Evolutionary conservation across 306 rosid species (phyloP).

Genomic region (Quercus engelmannii): DNA sequence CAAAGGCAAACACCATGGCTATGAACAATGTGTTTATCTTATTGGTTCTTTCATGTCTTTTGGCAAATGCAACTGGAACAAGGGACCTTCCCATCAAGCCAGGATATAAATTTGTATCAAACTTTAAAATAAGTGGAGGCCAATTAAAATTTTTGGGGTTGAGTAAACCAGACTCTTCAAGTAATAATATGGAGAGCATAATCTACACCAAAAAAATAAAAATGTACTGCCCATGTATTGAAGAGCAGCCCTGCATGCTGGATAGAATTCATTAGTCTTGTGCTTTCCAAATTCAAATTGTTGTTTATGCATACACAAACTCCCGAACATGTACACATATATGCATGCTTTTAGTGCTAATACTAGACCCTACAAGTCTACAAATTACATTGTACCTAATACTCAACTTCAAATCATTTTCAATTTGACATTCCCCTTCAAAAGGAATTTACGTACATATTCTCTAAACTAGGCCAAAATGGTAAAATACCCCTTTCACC

Average conservation of each 20-base stretch:
- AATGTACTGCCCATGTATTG: neutral
- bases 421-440: no score
- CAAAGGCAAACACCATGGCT: neutral
- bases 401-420: no score
- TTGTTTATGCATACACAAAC: no score
- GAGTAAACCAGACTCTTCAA: slow-evolving; percentile 16
- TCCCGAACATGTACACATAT: no score
- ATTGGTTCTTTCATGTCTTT: neutral
- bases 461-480: no score
- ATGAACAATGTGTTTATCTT: neutral
- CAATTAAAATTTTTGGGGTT: neutral
- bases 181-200: slow-evolving; percentile 10
- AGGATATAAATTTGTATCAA: neutral
- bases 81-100: neutral
- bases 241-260: neutral
- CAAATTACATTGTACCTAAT: no score
- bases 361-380: no score
- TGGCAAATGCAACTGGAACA: neutral
- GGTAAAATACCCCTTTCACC: no score
- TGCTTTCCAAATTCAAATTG: no score
- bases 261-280: no score
- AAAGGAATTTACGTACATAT: no score
- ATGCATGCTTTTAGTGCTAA: no score
- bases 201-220: neutral
- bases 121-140: neutral